Percentiles rank a stretch among this genome's conserved stretches.
Conservation (phyloP, 2,329 filamentous ascomycete species). For the Alternaria viburni region DNA sequence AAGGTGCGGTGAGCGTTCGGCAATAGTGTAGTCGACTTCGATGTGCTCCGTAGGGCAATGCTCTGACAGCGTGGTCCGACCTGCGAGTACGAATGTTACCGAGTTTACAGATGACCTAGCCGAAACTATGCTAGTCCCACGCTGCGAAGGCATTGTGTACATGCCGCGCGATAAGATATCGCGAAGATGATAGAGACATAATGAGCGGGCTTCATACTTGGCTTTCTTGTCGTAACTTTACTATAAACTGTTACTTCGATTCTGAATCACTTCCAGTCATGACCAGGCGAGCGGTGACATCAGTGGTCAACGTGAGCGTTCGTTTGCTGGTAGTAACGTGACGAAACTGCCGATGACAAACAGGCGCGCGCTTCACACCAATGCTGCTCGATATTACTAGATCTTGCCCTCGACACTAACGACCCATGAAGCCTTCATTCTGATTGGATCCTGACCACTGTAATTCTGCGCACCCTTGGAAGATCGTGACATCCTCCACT, state of each 20-base stretch:
- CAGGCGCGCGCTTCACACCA: neutral
- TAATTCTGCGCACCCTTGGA: neutral
- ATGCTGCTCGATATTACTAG: neutral
- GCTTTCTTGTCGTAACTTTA: neutral
- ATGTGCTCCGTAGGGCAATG: slow-evolving; percentile 11
- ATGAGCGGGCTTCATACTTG: fast-evolving
- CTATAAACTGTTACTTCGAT: fast-evolving
- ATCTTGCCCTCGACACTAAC: no score
- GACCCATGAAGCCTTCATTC: neutral
- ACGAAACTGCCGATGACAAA: neutral
- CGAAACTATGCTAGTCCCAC: fast-evolving
- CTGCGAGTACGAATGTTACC: slow-evolving; percentile 15
- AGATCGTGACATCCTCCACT: neutral
- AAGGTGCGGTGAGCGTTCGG: slow-evolving; percentile 15
- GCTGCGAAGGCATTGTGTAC: neutral
- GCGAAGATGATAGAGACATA: neutral
- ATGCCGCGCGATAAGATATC: neutral
- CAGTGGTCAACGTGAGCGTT: neutral
- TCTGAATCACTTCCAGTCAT: neutral
- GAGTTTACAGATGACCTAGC: neutral
- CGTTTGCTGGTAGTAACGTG: neutral
- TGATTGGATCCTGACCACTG: neutral
- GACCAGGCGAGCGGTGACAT: neutral
- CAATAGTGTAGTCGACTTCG: neutral
- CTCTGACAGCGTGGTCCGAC: slow-evolving; percentile 11